Evolutionary conservation across 192 early-diverging fungal genomes (phyloP), one percentile per base, ranked within the genome.

Genomic region (Haplosporangium gracile): DNA sequence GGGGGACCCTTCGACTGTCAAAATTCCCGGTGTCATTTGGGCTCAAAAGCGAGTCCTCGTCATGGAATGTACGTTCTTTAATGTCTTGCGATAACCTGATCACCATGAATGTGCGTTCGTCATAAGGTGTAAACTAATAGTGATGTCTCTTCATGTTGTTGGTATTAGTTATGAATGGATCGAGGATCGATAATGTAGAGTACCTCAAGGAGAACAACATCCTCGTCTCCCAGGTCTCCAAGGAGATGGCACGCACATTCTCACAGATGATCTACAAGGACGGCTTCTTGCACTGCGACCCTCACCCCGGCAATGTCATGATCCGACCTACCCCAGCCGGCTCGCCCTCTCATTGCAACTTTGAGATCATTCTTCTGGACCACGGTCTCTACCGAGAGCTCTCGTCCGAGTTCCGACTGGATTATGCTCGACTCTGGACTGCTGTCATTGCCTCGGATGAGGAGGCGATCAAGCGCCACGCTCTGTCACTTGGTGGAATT

Each of bases 361-460:
- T 98, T 89, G 94, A 97, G 65, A 88, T 98, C 32, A 94, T 98
- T 11, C 83, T 98, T 38, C 88, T 95, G 78, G 95, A 95, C 80
- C 97, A 98, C 88, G 97, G 97, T 5, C 85, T 98, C 40, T 98
- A 98, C 85, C 93, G 97, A 26, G 89, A 90, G n/a, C 85, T 98
- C 43, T 74, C 94, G 8, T 75, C 89, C 2, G 88, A 91, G 42
- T 94, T 98, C 85, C 92, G 95, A 65, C 85, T 93, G 45, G 93
- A 97, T 81, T 98, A 98, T 82, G 96, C 97, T 2, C 92, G 94
- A 68, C 91, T 98, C 75, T 98, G 97, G 97, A 91, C 88, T 29
- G 89, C 96, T 0, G 82, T 97, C 65, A 95, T 98, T 77, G 83
- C 83, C 26, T 96, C 96, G 20, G 91, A 97, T 81, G 92, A 95